Evolutionary conservation across 768 basidiomycete genomes (phyloP).

Genomic region (Neoboletus magnificus): DNA sequence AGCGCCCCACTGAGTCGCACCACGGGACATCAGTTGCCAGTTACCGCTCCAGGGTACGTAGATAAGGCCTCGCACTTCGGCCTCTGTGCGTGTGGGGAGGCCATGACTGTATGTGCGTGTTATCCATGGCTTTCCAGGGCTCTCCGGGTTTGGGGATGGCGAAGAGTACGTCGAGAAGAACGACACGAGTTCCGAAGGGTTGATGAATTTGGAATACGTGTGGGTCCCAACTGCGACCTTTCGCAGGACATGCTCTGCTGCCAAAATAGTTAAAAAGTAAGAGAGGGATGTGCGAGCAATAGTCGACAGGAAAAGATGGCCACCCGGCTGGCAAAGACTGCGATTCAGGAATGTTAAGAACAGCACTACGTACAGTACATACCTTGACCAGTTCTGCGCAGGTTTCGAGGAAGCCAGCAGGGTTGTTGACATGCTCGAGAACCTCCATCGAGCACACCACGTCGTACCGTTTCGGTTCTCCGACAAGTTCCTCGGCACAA

Average conservation of each 20-base stretch:
- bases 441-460: slow-evolving; percentile 98
- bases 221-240: slow-evolving; percentile 88
- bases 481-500: slow-evolving; percentile 70
- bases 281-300: slow-evolving; percentile 82
- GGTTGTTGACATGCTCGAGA: slow-evolving; percentile 94
- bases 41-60: slow-evolving; percentile 68
- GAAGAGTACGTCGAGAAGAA: slow-evolving; percentile 70
- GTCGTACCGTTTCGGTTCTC: slow-evolving; percentile 70
- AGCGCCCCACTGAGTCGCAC: slow-evolving; percentile 43
- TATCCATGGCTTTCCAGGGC: slow-evolving; percentile 52
- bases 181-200: slow-evolving; percentile 76
- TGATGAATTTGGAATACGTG: slow-evolving; percentile 86
- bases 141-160: slow-evolving; percentile 5
- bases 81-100: slow-evolving; percentile 59
- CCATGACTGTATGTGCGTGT: slow-evolving; percentile 44
- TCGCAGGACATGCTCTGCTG: slow-evolving; percentile 80
- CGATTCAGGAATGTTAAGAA: slow-evolving; percentile 2
- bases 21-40: slow-evolving; percentile 68
- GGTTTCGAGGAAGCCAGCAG: slow-evolving; percentile 74
- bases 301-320: slow-evolving; percentile 93
- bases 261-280: slow-evolving; percentile 64
- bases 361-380: slow-evolving; percentile 16
- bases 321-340: slow-evolving; percentile 67
- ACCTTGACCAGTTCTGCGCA: slow-evolving; percentile 89
- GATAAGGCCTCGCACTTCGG: slow-evolving; percentile 75